A percentile compares a stretch with the other conserved stretches of the same genome.
Evolutionary conservation across 305 asterid genomes (phyloP).

Genomic region (Vinca major): DNA sequence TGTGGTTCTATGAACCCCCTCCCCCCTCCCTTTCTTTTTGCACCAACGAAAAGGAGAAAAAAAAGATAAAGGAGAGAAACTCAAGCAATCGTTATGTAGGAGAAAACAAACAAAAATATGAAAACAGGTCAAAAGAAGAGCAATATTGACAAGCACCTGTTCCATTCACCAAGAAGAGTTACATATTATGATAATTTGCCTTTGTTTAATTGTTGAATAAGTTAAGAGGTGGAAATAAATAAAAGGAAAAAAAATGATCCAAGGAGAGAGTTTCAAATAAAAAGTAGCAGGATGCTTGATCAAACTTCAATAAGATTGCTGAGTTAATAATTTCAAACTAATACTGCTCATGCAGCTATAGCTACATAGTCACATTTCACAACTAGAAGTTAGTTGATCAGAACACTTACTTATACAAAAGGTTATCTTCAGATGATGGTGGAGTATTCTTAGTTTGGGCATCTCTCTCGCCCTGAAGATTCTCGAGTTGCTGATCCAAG

Average conservation of each 20-base stretch:
- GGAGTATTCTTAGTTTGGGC: conserved; percentile 32
- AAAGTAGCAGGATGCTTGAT: background rate
- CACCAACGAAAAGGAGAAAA: background rate
- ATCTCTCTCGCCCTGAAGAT: conserved; percentile 63
- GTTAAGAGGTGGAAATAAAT: background rate
- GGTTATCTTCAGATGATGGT: conserved; percentile 51
- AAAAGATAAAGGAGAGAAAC: background rate
- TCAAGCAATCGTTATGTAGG: background rate
- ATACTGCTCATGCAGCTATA: background rate
- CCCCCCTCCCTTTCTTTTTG: no score
- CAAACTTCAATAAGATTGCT: conserved; percentile 9
- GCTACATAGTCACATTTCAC: background rate
- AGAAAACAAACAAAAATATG: background rate
- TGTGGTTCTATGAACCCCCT: background rate
- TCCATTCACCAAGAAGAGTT: background rate
- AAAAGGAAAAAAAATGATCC: background rate
- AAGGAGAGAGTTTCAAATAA: background rate
- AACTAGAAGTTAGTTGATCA: background rate
- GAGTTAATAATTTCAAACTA: background rate
- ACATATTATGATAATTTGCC: background rate
- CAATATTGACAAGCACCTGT: background rate
- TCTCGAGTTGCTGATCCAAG: conserved; percentile 86
- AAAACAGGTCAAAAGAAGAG: background rate
- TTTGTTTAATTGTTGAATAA: background rate
- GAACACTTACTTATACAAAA: conserved; percentile 49